These are phyloP conservation scores for Ustulina deusta DNA, from an alignment of 2,329 filamentous ascomycete genomes.

Conservation along the genomic window DNA sequence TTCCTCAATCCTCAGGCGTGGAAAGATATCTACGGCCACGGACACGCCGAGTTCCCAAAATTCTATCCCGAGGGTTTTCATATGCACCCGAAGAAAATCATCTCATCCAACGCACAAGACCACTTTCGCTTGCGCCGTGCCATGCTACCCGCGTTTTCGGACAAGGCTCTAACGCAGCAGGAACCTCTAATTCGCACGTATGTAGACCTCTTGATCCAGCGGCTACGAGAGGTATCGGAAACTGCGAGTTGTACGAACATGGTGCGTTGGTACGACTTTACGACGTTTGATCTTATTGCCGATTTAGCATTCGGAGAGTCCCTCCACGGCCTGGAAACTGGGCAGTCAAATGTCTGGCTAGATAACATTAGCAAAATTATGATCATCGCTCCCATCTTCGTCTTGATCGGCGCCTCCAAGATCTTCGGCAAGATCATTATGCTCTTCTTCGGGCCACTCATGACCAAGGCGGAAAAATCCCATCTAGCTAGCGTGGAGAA, in stretches of 20 bases:
- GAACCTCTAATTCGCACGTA: constrained; percentile 51
- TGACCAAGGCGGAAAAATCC: constrained; percentile 45
- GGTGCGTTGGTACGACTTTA: constrained; percentile 53
- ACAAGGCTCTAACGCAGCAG: constrained; percentile 51
- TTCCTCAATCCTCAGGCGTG: constrained; percentile 53
- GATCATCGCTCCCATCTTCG: constrained; percentile 40
- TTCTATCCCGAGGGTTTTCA: constrained; percentile 40
- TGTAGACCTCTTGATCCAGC: constrained; percentile 49
- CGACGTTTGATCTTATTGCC: constrained; percentile 46
- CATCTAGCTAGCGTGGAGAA: constrained; percentile 44
- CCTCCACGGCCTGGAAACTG: constrained; percentile 52
- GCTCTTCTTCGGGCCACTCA: constrained; percentile 38
- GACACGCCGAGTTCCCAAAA: constrained; percentile 44
- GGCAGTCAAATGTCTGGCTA: constrained; percentile 50
- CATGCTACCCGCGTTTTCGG: constrained; percentile 62
- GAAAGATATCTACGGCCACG: constrained; percentile 54
- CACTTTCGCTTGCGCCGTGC: constrained; percentile 63
- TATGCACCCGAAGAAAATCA: constrained; percentile 44
- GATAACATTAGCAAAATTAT: constrained; percentile 44
- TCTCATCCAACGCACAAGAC: constrained; percentile 41
- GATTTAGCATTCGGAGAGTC: constrained; percentile 44
- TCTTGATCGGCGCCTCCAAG: constrained; percentile 36
- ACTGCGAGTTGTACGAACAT: constrained; percentile 45
- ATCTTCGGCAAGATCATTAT: constrained; percentile 37
- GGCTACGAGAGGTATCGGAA: constrained; percentile 42